Percentiles rank a stretch among this genome's conserved stretches.
Evolutionary conservation across 2,329 filamentous ascomycete species (phyloP).

Genomic region (Lecanoromycetidae sp.): DNA sequence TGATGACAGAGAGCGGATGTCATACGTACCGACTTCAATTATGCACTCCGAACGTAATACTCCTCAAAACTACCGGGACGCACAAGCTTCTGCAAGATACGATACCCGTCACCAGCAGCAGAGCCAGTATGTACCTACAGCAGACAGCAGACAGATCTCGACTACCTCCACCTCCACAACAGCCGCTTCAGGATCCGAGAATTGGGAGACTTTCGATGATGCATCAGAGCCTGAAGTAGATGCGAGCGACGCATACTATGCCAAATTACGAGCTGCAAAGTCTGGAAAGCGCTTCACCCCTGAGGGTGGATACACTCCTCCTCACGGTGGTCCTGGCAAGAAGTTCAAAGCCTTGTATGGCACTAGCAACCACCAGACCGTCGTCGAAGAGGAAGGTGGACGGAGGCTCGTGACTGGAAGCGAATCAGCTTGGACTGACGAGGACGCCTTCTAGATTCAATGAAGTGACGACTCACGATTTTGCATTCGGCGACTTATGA

Average conservation of each 20-base stretch:
- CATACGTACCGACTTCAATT: constrained; percentile 33
- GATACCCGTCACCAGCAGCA: constrained; percentile 19
- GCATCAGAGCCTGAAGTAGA: constrained; percentile 63
- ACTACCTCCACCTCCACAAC: constrained; percentile 56
- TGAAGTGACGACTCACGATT: neutral
- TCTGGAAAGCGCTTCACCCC: constrained; percentile 47
- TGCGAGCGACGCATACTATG: constrained; percentile 65
- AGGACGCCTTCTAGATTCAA: constrained; percentile 22
- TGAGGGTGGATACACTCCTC: constrained; percentile 25
- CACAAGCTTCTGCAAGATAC: constrained; percentile 13
- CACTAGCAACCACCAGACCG: constrained; percentile 30
- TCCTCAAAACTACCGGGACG: constrained; percentile 25
- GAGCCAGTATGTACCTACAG: constrained; percentile 16
- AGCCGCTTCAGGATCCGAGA: constrained; percentile 70
- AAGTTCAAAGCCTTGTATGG: constrained; percentile 36
- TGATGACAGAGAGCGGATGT: constrained; percentile 49
- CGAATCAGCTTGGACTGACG: constrained; percentile 43
- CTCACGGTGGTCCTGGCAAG: constrained; percentile 29
- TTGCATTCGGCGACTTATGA: neutral
- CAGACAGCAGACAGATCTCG: constrained; percentile 52
- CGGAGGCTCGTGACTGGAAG: constrained; percentile 36
- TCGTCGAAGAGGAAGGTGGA: constrained; percentile 29
- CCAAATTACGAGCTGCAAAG: constrained; percentile 58
- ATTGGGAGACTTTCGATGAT: constrained; percentile 96
- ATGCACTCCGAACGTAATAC: constrained; percentile 24